Conservation (phyloP, 1,139 yeast species). For the Suhomyces anneliseae region DNA sequence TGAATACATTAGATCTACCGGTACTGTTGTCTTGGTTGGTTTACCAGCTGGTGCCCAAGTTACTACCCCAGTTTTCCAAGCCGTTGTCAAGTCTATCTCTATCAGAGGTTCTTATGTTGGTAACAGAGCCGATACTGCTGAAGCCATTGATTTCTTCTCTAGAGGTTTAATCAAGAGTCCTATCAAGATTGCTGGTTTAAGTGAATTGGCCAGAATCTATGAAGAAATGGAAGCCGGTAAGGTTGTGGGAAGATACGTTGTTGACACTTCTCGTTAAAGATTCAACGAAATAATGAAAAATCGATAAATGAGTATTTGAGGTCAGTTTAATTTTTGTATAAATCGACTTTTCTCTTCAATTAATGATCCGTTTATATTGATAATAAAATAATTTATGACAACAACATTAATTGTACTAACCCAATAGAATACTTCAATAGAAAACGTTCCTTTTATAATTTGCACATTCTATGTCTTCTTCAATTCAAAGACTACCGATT, state of each 20-base stretch:
- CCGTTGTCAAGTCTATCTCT: conserved; percentile 63
- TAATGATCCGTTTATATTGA: no score
- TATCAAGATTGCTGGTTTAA: conserved; percentile 63
- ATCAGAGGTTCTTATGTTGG: conserved; percentile 80
- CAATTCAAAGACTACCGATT: no score
- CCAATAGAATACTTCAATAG: no score
- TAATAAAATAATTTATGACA: no score
- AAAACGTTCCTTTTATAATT: no score
- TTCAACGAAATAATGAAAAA: no score
- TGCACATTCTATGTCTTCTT: no score
- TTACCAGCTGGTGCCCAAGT: conserved; percentile 72
- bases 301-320: no score
- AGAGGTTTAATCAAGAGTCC: conserved; percentile 71
- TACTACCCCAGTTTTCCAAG: conserved; percentile 59
- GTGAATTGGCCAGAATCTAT: conserved; percentile 60
- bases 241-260: conserved; percentile 72
- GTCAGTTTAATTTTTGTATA: no score
- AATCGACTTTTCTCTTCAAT: no score
- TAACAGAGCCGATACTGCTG: conserved; percentile 76
- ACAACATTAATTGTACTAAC: no score
- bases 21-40: conserved; percentile 80
- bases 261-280: conserved; percentile 43
- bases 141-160: conserved; percentile 70
- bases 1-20: conserved; percentile 68
- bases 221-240: conserved; percentile 70